Evolutionary conservation across 148 eudicot species (phyloP).

Genomic region (Gaultheria prostrata): DNA sequence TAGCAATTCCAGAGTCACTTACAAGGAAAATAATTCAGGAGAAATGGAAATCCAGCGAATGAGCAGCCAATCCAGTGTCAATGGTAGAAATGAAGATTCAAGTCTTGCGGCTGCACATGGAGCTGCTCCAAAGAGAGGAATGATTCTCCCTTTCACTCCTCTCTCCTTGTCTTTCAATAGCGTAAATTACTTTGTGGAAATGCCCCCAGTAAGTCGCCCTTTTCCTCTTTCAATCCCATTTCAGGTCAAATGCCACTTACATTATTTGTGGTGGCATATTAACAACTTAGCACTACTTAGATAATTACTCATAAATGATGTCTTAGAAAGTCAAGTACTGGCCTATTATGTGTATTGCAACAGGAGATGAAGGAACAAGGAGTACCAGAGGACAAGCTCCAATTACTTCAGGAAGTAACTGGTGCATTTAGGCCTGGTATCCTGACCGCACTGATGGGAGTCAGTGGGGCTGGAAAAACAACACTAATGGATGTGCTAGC

Average conservation of each 20-base stretch:
- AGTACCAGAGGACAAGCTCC: constrained; percentile 35
- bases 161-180: constrained; percentile 44
- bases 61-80: constrained; percentile 32
- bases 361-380: constrained; percentile 56
- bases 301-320: background rate
- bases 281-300: background rate
- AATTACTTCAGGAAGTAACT: constrained; percentile 40
- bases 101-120: constrained; percentile 29
- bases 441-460: constrained; percentile 51
- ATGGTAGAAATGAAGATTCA: constrained; percentile 29
- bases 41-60: constrained; percentile 41
- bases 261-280: background rate
- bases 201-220: constrained; percentile 39
- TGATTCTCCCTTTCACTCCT: constrained; percentile 58
- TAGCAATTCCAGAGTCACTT: background rate
- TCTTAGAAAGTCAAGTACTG: background rate
- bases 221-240: background rate
- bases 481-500: constrained; percentile 55
- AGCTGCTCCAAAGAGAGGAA: constrained; percentile 46
- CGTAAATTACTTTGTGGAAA: constrained; percentile 47
- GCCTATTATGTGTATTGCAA: background rate
- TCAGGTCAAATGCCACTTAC: background rate
- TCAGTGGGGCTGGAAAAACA: constrained; percentile 58
- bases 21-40: constrained; percentile 22
- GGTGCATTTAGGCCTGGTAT: constrained; percentile 52